Percentiles rank a stretch among this genome's conserved stretches.
Conservation (phyloP, 768 basidiomycete genomes). For the Suillus subluteus region DNA sequence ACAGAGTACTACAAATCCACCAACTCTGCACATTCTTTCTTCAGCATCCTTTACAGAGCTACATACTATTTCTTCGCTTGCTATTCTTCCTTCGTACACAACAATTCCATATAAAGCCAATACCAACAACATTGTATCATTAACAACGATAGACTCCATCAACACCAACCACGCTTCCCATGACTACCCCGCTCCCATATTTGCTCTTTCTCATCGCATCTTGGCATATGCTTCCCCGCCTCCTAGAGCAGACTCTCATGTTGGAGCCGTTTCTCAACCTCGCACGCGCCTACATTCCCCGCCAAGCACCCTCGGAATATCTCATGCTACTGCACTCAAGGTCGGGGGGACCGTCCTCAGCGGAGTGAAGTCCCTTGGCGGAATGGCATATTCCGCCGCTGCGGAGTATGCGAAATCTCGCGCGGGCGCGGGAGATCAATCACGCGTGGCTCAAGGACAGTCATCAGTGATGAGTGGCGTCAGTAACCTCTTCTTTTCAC, state of each 20-base stretch:
- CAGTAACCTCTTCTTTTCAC: constrained; percentile 54
- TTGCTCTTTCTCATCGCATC: constrained; percentile 63
- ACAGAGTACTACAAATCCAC: constrained; percentile 62
- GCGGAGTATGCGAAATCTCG: constrained; percentile 43
- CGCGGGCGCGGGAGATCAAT: constrained; percentile 24
- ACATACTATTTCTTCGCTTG: constrained; percentile 50
- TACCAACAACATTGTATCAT: constrained; percentile 45
- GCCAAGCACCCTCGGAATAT: constrained; percentile 35
- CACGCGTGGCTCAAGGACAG: constrained; percentile 14
- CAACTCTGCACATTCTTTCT: constrained; percentile 59
- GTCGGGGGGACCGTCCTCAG: constrained; percentile 65
- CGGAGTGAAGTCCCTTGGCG: constrained; percentile 66
- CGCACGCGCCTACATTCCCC: constrained; percentile 29
- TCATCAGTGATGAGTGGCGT: constrained; percentile 30
- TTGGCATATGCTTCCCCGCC: constrained; percentile 58
- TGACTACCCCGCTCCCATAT: constrained; percentile 47
- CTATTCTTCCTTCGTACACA: constrained; percentile 47
- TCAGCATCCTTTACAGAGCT: constrained; percentile 54
- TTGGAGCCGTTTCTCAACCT: constrained; percentile 21
- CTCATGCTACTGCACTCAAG: constrained; percentile 55
- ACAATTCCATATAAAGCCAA: constrained; percentile 31
- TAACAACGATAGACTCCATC: constrained; percentile 36
- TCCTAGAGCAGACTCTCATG: constrained; percentile 29
- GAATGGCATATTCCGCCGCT: constrained; percentile 58
- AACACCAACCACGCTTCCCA: constrained; percentile 13